Evolutionary conservation across 2,329 filamentous ascomycete genomes (phyloP).

Genomic region (Hypoxylon sp.): DNA sequence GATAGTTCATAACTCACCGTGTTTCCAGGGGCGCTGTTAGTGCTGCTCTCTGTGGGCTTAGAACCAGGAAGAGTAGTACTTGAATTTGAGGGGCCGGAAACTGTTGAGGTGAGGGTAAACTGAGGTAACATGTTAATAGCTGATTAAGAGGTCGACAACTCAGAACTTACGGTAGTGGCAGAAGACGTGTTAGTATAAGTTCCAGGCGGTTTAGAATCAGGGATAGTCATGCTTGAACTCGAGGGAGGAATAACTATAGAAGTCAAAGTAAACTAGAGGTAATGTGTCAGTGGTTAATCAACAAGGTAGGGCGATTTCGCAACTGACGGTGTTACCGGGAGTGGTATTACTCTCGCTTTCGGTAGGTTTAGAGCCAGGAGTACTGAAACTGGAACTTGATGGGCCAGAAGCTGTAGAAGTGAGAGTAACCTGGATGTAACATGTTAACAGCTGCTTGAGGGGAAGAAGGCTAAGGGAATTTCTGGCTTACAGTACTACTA

Average conservation of each 20-base stretch:
- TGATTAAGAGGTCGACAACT: background rate
- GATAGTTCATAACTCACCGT: constrained; percentile 25
- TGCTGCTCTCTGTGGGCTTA: constrained; percentile 36
- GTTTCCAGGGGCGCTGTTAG: constrained; percentile 31
- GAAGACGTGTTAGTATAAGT: background rate
- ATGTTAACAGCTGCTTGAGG: constrained; percentile 20
- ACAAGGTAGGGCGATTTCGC: background rate
- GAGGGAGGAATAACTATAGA: background rate
- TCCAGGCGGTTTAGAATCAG: background rate
- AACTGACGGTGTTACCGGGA: constrained; percentile 36
- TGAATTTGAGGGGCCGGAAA: background rate
- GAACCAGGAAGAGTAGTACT: constrained; percentile 7
- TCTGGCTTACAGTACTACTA: constrained; percentile 35
- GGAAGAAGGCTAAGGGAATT: background rate
- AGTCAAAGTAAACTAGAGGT: background rate
- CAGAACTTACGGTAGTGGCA: background rate
- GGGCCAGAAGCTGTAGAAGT: constrained; percentile 14
- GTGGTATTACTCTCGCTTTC: constrained; percentile 36
- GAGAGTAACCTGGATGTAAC: constrained; percentile 18
- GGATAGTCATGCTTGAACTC: background rate
- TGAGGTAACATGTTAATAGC: background rate
- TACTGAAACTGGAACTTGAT: constrained; percentile 5
- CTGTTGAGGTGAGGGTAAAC: background rate
- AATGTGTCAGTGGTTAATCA: background rate
- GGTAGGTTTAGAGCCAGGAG: constrained; percentile 25